These are phyloP conservation scores for Arabidopsis thaliana DNA, from an alignment of 345 rosid species.

Conservation along the genomic window TAIR10.1 NC_003076.8:21402001-21402500, in stretches of 20 bases:
- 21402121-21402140: constrained; percentile 94
- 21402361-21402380: constrained; percentile 79
- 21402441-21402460: constrained; percentile 21
- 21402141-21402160: constrained; percentile 95
- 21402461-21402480: constrained; percentile 18
- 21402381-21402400: constrained; percentile 55
- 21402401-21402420: neutral
- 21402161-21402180: constrained; percentile 91
- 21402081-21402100: constrained; percentile 93
- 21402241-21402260: constrained; percentile 47
- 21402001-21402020: neutral
- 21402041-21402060: constrained; percentile 62
- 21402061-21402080: constrained; percentile 91
- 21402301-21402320: constrained; percentile 90
- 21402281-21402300: constrained; percentile 96
- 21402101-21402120: constrained; percentile 98
- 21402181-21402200: neutral
- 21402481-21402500: constrained; percentile 88
- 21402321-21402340: constrained; percentile 87
- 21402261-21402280: constrained; percentile 98
- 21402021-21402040: constrained; percentile 11
- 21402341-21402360: constrained; percentile 83
- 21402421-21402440: neutral
- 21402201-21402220: neutral
- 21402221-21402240: neutral